Base-by-base conservation (phyloP, 78 protist species). In the Paratrimastix pyriformis region DNA sequence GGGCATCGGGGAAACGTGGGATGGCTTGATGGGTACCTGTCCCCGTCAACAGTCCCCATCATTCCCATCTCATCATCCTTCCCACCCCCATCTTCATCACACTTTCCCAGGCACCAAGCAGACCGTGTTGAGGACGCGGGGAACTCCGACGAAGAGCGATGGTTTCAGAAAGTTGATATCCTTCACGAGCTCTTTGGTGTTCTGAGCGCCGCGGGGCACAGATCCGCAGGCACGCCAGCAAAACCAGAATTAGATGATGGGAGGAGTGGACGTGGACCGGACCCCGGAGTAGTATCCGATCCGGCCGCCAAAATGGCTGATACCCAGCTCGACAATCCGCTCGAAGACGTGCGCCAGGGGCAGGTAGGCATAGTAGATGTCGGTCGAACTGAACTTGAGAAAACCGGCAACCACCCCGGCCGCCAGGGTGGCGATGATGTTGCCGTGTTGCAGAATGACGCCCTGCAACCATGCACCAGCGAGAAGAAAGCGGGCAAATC, bases 311-410 rank as follows among this genome's bases (percentile, higher is more conserved):
- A 13, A 6, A 6, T 2, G 3, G 54, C 32, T 29, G 38, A 65
- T n/a, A 7, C 3, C 6, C 6, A 40, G 52, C 18, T 62, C 68
- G 2, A 8, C 64, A 6, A 72, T 29, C 13, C 76, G 29, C 33
- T 72, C 76, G 40, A 42, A 72, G 32, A 43, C 64, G 7, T 72
- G 76, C 9, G 76, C 76, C 13, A 72, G 64, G 4, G 76, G 76
- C 11, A 72, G 64, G 58, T 35, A 72, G 7, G 72, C 6, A 33
- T 9, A 6, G 38, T 13, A 33, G 32, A 37, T 40, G 72, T 65
- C 44, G 30, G 32, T 6, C 38, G 72, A 8, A 2, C 15, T 65
- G 72, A 62, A 62, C 42, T 29, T 15, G 68, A 29, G 42, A 21
- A 62, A 21, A 62, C 68, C 68, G 21, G 39, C 68, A 21, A 62